Percentiles rank a stretch among this genome's conserved stretches.
These are phyloP conservation scores for Peronospora tabacina DNA, from an alignment of 352 stramenopile species.

Conservation along the genomic window DNA sequence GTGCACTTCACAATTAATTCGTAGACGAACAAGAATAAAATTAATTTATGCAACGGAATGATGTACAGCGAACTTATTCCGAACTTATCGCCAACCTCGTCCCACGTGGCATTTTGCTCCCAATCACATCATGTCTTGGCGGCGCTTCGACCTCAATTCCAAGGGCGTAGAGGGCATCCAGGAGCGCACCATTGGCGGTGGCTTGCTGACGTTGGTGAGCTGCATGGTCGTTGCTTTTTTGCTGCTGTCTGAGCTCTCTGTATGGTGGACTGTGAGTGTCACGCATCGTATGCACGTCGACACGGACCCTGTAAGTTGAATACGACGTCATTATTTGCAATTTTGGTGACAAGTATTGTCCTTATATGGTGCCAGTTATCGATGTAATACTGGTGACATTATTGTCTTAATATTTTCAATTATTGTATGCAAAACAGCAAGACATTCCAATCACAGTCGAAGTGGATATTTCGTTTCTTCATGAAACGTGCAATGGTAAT, in stretches of 20 bases:
- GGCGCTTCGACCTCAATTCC: constrained; percentile 82
- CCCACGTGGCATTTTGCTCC: constrained; percentile 22
- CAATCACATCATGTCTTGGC: constrained; percentile 40
- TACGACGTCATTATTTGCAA: background rate
- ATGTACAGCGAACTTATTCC: background rate
- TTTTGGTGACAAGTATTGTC: background rate
- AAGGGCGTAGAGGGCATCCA: constrained; percentile 88
- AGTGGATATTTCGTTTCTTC: constrained; percentile 77
- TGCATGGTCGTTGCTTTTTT: constrained; percentile 63
- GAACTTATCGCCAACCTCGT: background rate
- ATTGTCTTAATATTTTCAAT: background rate
- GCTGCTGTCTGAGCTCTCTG: constrained; percentile 74
- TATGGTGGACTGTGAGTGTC: constrained; percentile 82
- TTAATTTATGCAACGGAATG: constrained; percentile 5
- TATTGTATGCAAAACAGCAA: constrained; percentile 48
- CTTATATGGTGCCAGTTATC: constrained; percentile 3
- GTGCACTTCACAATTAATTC: constrained; percentile 10
- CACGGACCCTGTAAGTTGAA: constrained; percentile 52
- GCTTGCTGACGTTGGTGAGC: constrained; percentile 76
- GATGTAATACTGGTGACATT: constrained; percentile 5
- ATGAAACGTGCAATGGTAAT: constrained; percentile 65
- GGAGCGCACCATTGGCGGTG: constrained; percentile 78
- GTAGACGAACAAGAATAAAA: constrained; percentile 19
- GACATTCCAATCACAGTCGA: constrained; percentile 70
- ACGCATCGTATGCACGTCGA: constrained; percentile 86